A percentile compares a stretch with the other conserved stretches of the same genome.
Evolutionary conservation across 2,329 filamentous ascomycete genomes (phyloP).

Genomic region (Grosmannia huntii): DNA sequence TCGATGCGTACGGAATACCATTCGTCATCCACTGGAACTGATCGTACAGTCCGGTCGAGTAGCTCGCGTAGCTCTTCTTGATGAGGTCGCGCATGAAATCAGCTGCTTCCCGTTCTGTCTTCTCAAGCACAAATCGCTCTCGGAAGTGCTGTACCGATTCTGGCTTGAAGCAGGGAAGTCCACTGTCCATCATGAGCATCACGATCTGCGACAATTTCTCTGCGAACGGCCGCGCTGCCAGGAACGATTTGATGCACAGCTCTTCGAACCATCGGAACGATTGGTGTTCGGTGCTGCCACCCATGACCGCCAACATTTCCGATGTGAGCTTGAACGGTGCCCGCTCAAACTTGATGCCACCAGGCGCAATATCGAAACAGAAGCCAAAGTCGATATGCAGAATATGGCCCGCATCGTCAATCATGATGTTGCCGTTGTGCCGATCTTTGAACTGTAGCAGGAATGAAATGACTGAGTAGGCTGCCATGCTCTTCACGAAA

Average conservation of each 20-base stretch:
- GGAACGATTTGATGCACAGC: slow-evolving; percentile 87
- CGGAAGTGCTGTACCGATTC: slow-evolving; percentile 87
- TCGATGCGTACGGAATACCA: slow-evolving; percentile 14
- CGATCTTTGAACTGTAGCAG: slow-evolving; percentile 97
- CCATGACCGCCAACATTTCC: slow-evolving; percentile 99
- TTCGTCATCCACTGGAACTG: slow-evolving; percentile 59
- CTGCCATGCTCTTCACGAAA: slow-evolving; percentile 98
- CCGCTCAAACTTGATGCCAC: slow-evolving; percentile 93
- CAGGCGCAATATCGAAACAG: slow-evolving; percentile 97
- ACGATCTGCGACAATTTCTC: slow-evolving; percentile 87
- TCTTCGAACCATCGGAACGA: slow-evolving; percentile 95
- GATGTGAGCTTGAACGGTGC: slow-evolving; percentile 95
- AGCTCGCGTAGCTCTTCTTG: slow-evolving; percentile 79
- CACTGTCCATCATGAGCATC: slow-evolving; percentile 88
- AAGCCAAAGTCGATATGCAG: slow-evolving; percentile 99
- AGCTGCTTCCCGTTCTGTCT: slow-evolving; percentile 81
- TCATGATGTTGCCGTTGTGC: slow-evolving; percentile 99
- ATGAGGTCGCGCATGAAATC: slow-evolving; percentile 87
- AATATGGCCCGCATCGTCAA: slow-evolving; percentile 93
- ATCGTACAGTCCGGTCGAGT: slow-evolving; percentile 91
- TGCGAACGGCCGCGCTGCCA: slow-evolving; percentile 73
- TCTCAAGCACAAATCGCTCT: slow-evolving; percentile 85
- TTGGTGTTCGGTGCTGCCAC: slow-evolving; percentile 70
- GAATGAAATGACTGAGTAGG: slow-evolving; percentile 94
- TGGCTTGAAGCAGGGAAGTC: slow-evolving; percentile 94